phyloP scores from a whole-genome alignment of 148 eudicot genomes.

The Nepenthes mirabilis region DNA sequence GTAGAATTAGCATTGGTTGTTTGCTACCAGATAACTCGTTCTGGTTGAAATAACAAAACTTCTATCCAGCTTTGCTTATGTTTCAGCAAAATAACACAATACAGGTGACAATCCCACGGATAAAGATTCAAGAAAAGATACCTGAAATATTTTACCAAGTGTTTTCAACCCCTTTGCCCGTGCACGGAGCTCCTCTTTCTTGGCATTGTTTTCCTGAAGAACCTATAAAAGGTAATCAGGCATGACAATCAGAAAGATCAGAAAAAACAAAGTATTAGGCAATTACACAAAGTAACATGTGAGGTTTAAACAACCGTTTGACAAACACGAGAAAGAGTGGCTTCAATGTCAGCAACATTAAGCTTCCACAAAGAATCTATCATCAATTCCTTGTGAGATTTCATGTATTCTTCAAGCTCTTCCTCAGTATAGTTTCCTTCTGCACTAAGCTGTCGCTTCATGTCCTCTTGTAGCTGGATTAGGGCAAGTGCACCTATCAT shows the following conservation, averaged over 20 bases:
- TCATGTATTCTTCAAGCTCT: conserved; percentile 85
- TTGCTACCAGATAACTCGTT: no score
- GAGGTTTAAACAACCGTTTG: conserved; percentile 51
- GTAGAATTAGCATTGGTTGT: no score
- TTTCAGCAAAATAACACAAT: background rate
- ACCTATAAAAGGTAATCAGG: conserved; percentile 30
- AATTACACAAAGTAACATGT: conserved; percentile 6
- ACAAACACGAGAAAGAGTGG: conserved; percentile 85
- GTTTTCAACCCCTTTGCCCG: conserved; percentile 91
- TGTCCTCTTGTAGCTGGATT: conserved; percentile 94
- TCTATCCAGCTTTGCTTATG: conserved; percentile 1
- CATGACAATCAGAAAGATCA: background rate
- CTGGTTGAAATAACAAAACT: background rate
- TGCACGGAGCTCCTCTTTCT: conserved; percentile 82
- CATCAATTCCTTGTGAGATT: conserved; percentile 93
- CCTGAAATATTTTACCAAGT: conserved; percentile 96
- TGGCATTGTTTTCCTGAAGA: conserved; percentile 74
- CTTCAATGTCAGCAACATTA: conserved; percentile 95
- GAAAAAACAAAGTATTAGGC: background rate
- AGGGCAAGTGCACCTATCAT: conserved; percentile 84
- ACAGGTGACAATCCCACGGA: conserved; percentile 4
- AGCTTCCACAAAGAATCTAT: conserved; percentile 98
- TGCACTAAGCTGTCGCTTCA: conserved; percentile 80
- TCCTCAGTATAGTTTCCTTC: conserved; percentile 84
- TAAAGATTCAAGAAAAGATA: conserved; percentile 6